A percentile compares a stretch with the other conserved stretches of the same genome.
These are phyloP conservation scores for Fulvia fulva DNA, from an alignment of 2,329 filamentous ascomycete species.

Conservation along the genomic window DNA sequence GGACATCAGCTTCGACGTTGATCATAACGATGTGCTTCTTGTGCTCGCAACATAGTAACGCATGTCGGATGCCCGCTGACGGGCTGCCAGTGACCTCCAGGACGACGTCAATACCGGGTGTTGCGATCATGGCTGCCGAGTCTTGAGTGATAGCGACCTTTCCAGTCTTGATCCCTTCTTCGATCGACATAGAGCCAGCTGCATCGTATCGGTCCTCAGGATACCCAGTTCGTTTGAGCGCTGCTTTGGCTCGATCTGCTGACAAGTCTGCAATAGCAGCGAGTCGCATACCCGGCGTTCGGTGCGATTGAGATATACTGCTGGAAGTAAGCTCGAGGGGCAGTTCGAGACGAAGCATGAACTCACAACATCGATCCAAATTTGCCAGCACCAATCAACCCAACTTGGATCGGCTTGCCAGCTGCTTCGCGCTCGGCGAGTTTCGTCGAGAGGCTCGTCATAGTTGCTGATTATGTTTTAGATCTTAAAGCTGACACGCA, in stretches of 20 bases:
- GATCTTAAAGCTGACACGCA: too few species aligned
- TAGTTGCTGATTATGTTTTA: slow-evolving; percentile 17
- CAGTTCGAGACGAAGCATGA: too few species aligned
- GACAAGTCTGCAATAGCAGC: slow-evolving; percentile 45
- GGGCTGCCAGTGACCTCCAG: slow-evolving; percentile 45
- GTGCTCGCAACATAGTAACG: slow-evolving; percentile 44
- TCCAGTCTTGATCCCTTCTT: slow-evolving; percentile 39
- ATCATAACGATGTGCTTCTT: slow-evolving; percentile 50
- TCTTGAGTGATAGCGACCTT: slow-evolving; percentile 45
- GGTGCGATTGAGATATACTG: slow-evolving; percentile 44
- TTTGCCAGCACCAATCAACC: slow-evolving; percentile 46
- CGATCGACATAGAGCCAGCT: slow-evolving; percentile 33
- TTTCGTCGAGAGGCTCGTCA: slow-evolving; percentile 42
- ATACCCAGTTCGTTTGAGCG: slow-evolving; percentile 41
- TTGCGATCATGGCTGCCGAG: slow-evolving; percentile 41
- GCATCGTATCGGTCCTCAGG: slow-evolving; percentile 39
- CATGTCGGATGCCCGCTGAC: slow-evolving; percentile 43
- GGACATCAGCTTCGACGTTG: slow-evolving; percentile 46
- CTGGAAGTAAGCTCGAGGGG: background rate
- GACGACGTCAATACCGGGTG: slow-evolving; percentile 43
- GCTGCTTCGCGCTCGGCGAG: slow-evolving; percentile 39
- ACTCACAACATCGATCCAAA: slow-evolving; percentile 46
- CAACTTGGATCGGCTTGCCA: slow-evolving; percentile 41
- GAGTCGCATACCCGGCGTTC: slow-evolving; percentile 41
- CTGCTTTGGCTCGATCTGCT: slow-evolving; percentile 38